phyloP scores from a whole-genome alignment of 257 asterid genomes.

The Solanum chiquidenum region DNA sequence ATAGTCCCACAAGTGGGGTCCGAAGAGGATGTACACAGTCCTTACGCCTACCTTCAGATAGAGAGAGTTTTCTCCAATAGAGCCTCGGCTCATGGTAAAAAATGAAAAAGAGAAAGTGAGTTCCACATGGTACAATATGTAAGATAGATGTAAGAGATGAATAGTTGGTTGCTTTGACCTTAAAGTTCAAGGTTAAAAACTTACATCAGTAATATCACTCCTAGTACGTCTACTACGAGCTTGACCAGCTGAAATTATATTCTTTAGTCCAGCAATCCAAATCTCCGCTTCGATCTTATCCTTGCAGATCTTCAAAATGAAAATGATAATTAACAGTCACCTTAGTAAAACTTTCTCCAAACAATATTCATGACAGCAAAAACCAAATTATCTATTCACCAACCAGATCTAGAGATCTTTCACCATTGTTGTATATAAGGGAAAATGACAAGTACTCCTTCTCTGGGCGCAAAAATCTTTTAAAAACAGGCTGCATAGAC shows the following conservation, averaged over 20 bases:
- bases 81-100: not conserved
- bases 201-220: conserved; percentile 82
- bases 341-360: not conserved
- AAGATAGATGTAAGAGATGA: not conserved
- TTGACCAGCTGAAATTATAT: conserved; percentile 57
- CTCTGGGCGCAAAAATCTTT: conserved; percentile 89
- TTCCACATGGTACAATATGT: not conserved
- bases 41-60: not conserved
- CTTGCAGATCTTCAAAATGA: conserved; percentile 67
- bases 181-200: not conserved
- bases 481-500: conserved; percentile 75
- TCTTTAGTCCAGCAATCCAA: conserved; percentile 83
- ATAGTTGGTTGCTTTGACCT: not conserved
- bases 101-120: not conserved
- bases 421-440: conserved; percentile 75
- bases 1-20: not conserved
- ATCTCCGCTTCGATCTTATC: conserved; percentile 78
- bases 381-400: conserved; percentile 13
- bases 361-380: not conserved
- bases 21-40: not conserved
- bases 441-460: conserved; percentile 94
- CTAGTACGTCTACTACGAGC: conserved; percentile 56
- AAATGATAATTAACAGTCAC: conserved; percentile 1
- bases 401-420: conserved; percentile 93
- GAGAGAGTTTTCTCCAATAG: not conserved